Percentiles rank a stretch among this genome's conserved stretches.
phyloP scores from a whole-genome alignment of 371 early-diverging fungal species.

The Sporodiniella umbellata region DNA sequence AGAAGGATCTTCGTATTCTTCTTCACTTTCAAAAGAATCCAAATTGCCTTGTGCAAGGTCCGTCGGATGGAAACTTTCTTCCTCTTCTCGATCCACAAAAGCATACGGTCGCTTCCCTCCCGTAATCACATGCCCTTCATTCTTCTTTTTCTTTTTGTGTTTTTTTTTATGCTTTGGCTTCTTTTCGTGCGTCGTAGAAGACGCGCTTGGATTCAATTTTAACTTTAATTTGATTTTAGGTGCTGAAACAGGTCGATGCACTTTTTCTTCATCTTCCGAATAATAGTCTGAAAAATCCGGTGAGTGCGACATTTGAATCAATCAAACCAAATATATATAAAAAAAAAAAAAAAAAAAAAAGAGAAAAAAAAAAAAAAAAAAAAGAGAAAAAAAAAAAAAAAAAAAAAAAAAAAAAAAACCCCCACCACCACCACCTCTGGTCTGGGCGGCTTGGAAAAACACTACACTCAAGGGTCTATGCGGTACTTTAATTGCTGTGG shows the following conservation, averaged over 20 bases:
- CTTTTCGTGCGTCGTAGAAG: constrained; percentile 12
- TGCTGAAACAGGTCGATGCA: constrained; percentile 9
- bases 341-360: neutral
- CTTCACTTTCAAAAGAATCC: constrained; percentile 1
- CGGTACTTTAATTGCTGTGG: too few relatives aligned
- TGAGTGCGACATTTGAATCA: constrained; percentile 23
- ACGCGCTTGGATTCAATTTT: constrained; percentile 34
- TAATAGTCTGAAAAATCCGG: constrained; percentile 30
- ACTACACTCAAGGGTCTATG: too few relatives aligned
- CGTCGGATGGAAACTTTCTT: constrained; percentile 20
- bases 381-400: neutral
- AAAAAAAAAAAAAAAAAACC: too few relatives aligned
- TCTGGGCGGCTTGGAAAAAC: neutral
- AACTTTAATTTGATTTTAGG: constrained; percentile 32
- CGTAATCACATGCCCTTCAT: constrained; percentile 13
- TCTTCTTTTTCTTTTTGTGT: constrained; percentile 40
- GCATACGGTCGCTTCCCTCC: constrained; percentile 27
- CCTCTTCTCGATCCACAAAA: too few relatives aligned
- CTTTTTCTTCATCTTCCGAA: constrained; percentile 13
- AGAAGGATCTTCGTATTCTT: neutral
- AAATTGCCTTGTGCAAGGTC: constrained; percentile 9
- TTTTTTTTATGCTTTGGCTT: constrained; percentile 43
- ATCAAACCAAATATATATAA: neutral
- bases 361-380: too few relatives aligned
- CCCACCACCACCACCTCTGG: too few relatives aligned